phyloP scores from a whole-genome alignment of 1,284 basidiomycete genomes.

The Pholiota adiposa region DNA sequence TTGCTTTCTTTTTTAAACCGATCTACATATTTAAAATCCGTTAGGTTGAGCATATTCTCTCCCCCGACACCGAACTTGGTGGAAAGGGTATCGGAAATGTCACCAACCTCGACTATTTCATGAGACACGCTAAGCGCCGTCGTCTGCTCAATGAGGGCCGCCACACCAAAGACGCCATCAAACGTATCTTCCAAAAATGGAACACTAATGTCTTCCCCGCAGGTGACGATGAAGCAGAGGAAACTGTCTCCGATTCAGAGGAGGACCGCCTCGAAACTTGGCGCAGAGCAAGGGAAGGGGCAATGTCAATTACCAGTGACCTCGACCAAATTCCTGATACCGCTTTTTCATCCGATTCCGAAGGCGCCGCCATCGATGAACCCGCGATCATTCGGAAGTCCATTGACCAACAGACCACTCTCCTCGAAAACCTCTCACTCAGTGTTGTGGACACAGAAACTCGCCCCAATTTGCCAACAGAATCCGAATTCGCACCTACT shows the following conservation, averaged over 20 bases:
- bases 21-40: not conserved
- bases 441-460: no score
- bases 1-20: not conserved
- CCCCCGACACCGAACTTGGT: not conserved
- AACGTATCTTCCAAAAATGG: not conserved
- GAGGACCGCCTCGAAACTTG: not conserved
- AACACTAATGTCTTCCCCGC: not conserved
- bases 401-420: no score
- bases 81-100: not conserved
- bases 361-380: no score
- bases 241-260: constrained; percentile 9
- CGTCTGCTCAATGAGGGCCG: not conserved
- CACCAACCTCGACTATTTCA: not conserved
- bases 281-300: not conserved
- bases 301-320: not conserved
- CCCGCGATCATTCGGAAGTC: no score
- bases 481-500: no score
- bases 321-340: not conserved
- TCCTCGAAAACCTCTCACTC: no score
- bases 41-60: not conserved
- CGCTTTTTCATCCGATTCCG: no score
- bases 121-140: not conserved
- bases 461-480: no score
- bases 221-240: not conserved
- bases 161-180: not conserved